phyloP scores from a whole-genome alignment of 2,329 filamentous ascomycete species.

The Anthostomella pinea region DNA sequence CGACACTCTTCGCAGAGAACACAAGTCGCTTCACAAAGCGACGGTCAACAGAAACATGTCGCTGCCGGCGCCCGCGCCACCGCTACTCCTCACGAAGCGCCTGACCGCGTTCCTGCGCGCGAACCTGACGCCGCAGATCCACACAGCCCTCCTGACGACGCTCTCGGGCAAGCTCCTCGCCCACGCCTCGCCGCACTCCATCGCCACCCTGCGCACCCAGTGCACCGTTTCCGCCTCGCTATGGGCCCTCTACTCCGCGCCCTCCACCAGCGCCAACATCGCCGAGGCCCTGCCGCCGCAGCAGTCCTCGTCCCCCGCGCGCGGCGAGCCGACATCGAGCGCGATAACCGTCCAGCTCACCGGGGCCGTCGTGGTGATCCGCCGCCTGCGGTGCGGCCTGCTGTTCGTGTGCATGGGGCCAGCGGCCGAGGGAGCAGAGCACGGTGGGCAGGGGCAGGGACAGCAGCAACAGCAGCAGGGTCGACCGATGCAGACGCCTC shows the following conservation, averaged over 20 bases:
- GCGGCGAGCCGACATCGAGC: conserved; percentile 24
- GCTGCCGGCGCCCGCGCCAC: conserved; percentile 43
- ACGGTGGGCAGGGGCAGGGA: conserved; percentile 14
- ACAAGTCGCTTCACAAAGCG: background rate
- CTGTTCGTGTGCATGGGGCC: conserved; percentile 59
- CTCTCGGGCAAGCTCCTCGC: conserved; percentile 62
- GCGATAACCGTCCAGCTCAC: conserved; percentile 58
- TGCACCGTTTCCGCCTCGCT: conserved; percentile 63
- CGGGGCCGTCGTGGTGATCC: conserved; percentile 57
- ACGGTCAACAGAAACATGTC: conserved; percentile 14
- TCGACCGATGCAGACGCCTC: conserved; percentile 21
- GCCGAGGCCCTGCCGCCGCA: conserved; percentile 39
- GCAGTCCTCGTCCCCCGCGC: conserved; percentile 6
- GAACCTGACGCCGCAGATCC: conserved; percentile 55
- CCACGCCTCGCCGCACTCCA: conserved; percentile 55
- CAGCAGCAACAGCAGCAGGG: conserved; percentile 19
- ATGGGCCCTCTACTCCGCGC: conserved; percentile 53
- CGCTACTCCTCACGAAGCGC: conserved; percentile 63
- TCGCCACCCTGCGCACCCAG: conserved; percentile 58
- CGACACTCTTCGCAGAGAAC: background rate
- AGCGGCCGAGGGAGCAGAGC: conserved; percentile 11
- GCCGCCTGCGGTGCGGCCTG: conserved; percentile 55
- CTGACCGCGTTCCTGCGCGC: conserved; percentile 60
- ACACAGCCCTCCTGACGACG: conserved; percentile 59
- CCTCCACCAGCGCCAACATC: conserved; percentile 39